These are phyloP conservation scores for Neurospora tetraspora DNA, from an alignment of 495 filamentous ascomycete species.

Conservation along the genomic window DNA sequence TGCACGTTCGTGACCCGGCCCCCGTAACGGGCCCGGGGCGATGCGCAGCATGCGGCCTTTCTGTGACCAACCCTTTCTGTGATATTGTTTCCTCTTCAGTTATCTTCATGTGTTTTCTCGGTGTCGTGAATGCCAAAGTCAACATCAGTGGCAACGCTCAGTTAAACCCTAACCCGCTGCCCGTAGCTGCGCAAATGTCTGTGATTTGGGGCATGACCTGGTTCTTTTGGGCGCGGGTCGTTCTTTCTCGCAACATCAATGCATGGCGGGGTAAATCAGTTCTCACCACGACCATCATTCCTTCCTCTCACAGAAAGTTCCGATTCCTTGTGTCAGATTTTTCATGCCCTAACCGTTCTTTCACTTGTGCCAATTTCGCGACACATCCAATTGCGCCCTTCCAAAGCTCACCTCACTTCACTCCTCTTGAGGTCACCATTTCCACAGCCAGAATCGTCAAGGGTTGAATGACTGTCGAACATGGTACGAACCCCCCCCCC, in stretches of 20 bases:
- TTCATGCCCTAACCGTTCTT: background rate
- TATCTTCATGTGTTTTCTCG: background rate
- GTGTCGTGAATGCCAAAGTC: background rate
- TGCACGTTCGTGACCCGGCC: background rate
- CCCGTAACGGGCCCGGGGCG: background rate
- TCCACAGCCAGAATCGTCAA: background rate
- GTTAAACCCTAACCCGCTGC: background rate
- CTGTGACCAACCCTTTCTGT: background rate
- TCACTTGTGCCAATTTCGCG: background rate
- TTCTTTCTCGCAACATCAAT: background rate
- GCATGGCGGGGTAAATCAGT: background rate
- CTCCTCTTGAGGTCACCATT: background rate
- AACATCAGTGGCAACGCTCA: background rate
- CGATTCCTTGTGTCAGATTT: background rate
- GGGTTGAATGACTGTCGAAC: background rate
- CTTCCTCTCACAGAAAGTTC: background rate
- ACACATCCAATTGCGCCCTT: background rate
- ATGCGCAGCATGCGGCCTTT: background rate
- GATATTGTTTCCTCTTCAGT: no score
- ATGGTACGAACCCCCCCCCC: background rate
- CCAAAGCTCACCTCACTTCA: background rate
- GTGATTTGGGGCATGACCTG: background rate
- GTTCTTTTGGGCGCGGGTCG: background rate
- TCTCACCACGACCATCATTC: background rate
- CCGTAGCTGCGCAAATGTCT: background rate